Conservation (phyloP, 306 rosid genomes). For the Fragaria iinumae region DNA sequence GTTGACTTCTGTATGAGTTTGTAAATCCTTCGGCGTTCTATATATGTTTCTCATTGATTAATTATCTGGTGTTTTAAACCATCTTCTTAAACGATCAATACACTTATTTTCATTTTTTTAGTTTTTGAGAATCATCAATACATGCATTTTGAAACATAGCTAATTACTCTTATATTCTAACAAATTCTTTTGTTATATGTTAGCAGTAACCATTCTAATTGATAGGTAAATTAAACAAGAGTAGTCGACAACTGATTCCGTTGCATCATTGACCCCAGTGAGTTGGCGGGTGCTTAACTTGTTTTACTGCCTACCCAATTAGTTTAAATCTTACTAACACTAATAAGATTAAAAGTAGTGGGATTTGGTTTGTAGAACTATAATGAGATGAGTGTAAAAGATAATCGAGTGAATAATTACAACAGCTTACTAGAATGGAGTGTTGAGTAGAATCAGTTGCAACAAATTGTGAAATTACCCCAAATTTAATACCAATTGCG, state of each 20-base stretch:
- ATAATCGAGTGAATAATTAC: no score
- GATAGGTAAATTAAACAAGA: neutral
- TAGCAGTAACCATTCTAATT: neutral
- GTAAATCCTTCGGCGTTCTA: neutral
- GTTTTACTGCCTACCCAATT: no score
- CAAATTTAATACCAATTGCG: no score
- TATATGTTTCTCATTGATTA: neutral
- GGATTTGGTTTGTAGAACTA: neutral
- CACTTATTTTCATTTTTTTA: neutral
- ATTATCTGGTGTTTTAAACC: neutral
- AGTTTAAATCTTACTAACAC: neutral
- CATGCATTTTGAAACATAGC: neutral
- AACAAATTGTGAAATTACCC: no score
- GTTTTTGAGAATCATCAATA: neutral
- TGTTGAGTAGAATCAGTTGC: no score
- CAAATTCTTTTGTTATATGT: neutral
- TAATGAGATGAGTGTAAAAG: no score
- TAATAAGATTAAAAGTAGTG: neutral
- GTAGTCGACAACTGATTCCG: neutral
- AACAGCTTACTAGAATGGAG: no score
- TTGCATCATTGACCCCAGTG: neutral
- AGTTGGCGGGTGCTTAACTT: no score
- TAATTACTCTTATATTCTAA: no score
- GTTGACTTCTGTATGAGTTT: neutral
- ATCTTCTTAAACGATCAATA: neutral